Evolutionary conservation across 164 flowering plant species (phyloP).

Genomic region (Chimonanthus salicifolius): DNA sequence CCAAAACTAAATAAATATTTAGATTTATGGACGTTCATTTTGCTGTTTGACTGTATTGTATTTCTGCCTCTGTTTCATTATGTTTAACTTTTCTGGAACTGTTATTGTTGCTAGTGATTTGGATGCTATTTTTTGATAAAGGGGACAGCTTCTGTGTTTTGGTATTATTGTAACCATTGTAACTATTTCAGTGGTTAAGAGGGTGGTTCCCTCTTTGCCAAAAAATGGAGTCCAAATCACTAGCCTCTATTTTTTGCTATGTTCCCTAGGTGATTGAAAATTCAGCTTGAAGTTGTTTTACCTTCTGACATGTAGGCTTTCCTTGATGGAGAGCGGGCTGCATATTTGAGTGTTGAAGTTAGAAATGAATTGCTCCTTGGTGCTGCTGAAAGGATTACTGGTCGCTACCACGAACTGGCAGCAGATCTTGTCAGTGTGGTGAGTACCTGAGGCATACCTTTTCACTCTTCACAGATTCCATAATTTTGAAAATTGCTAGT

Average conservation of each 20-base stretch:
- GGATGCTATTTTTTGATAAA: no score
- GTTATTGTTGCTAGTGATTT: not conserved
- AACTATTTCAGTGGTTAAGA: no score
- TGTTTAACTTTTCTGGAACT: not conserved
- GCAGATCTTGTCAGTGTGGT: conserved; percentile 80
- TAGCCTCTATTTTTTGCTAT: not conserved
- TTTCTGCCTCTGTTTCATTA: not conserved
- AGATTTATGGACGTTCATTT: not conserved
- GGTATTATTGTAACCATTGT: no score
- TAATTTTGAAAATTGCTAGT: not conserved
- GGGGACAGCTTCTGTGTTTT: no score
- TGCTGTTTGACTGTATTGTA: not conserved
- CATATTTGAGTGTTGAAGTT: conserved; percentile 47
- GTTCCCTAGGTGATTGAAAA: not conserved
- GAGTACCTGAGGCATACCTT: conserved; percentile 17
- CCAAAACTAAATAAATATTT: no score
- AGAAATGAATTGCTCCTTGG: conserved; percentile 47
- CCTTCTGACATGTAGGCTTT: conserved; percentile 37
- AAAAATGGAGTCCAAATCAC: no score
- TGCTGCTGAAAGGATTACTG: conserved; percentile 67
- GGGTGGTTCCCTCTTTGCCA: no score
- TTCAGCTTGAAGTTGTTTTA: not conserved
- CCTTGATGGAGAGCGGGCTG: conserved; percentile 72
- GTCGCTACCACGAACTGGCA: conserved; percentile 63
- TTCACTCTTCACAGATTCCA: not conserved